Percentiles rank a stretch among this genome's conserved stretches.
phyloP scores from a whole-genome alignment of 164 flowering plant genomes.

The Buxus sempervirens region DNA sequence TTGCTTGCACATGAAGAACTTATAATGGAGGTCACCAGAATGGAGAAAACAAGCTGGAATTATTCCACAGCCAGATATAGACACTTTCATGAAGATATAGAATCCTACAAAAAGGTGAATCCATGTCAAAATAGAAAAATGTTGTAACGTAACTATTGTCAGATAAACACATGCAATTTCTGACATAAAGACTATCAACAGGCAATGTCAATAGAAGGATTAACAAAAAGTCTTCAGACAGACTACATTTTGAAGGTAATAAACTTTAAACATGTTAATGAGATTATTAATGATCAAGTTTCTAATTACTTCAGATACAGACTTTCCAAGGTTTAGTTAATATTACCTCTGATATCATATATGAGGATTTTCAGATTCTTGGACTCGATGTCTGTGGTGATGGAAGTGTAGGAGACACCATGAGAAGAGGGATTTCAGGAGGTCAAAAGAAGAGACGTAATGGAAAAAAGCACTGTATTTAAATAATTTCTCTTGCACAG shows the following conservation, averaged over 20 bases:
- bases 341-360: neutral
- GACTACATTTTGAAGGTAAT: constrained; percentile 28
- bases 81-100: constrained; percentile 35
- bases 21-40: constrained; percentile 25
- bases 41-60: constrained; percentile 33
- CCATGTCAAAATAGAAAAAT: neutral
- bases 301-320: neutral
- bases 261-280: neutral
- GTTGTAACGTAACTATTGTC: too few relatives aligned
- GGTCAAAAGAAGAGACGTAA: constrained; percentile 30
- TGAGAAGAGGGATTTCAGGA: constrained; percentile 32
- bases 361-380: constrained; percentile 17
- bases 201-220: constrained; percentile 23
- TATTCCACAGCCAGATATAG: constrained; percentile 27
- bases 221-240: constrained; percentile 17
- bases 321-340: neutral
- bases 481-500: too few relatives aligned
- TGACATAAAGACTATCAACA: neutral
- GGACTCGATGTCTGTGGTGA: constrained; percentile 30
- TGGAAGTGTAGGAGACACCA: constrained; percentile 24
- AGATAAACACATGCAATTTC: neutral
- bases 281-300: neutral
- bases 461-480: neutral
- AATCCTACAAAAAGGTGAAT: too few relatives aligned
- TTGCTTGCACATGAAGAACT: constrained; percentile 16